These are phyloP conservation scores for Talaromyces sp. DNA, from an alignment of 2,329 filamentous ascomycete species.

Conservation along the genomic window DNA sequence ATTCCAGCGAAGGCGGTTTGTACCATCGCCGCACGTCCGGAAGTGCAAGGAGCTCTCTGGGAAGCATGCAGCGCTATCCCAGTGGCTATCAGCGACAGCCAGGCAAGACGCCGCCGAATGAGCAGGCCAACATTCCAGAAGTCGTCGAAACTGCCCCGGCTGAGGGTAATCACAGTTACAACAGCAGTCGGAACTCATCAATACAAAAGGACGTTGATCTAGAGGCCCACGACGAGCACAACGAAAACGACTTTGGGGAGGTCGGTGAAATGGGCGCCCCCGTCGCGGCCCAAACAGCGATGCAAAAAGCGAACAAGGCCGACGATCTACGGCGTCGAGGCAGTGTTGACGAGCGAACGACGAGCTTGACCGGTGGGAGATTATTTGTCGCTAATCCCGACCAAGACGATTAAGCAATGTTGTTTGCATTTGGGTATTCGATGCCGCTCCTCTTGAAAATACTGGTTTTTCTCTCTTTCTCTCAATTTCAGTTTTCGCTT, in stretches of 20 bases:
- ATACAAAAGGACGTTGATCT: conserved; percentile 13
- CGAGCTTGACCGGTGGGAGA: conserved; percentile 41
- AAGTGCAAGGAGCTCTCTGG: conserved; percentile 55
- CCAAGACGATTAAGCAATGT: conserved; percentile 21
- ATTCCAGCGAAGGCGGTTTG: conserved; percentile 25
- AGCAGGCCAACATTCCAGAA: conserved; percentile 36
- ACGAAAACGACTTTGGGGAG: conserved; percentile 51
- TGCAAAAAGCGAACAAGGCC: conserved; percentile 35
- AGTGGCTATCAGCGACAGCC: conserved; percentile 40
- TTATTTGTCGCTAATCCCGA: conserved; percentile 46
- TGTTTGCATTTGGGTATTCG: neutral
- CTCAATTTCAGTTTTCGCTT: neutral
- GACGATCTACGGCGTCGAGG: conserved; percentile 43
- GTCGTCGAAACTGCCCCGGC: conserved; percentile 35
- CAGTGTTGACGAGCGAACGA: conserved; percentile 45
- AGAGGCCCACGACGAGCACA: conserved; percentile 27
- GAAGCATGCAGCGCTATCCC: conserved; percentile 39
- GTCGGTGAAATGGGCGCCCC: conserved; percentile 47
- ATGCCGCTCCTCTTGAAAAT: neutral
- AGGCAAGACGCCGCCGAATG: conserved; percentile 47
- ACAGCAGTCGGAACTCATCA: conserved; percentile 11
- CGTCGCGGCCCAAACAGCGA: conserved; percentile 32
- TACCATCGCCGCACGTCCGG: conserved; percentile 49
- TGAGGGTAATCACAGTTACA: conserved; percentile 22
- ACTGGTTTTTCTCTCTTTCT: neutral